Base-by-base conservation (phyloP, 352 stramenopile species). In the Phytopythium mirpurense region DNA sequence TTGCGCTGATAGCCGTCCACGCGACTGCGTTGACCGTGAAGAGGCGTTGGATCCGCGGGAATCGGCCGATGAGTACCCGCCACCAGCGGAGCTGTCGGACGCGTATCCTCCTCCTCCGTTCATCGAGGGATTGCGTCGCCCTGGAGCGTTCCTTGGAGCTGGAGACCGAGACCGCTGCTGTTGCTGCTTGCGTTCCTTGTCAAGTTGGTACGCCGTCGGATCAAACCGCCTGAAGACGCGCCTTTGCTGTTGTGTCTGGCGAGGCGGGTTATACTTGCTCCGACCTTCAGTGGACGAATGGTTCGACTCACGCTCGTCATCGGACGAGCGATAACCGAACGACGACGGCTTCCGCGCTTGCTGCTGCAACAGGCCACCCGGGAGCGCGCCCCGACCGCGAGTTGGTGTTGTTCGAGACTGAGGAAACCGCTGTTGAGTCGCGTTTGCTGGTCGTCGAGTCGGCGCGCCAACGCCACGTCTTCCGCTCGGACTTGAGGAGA, bases 141-240 rank as follows among this genome's bases (percentile, higher is more conserved):
- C 47, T 36, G 26, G 35, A 8, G 11, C 18, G 32, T 6, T 54
- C 11, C 32, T n/a, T 31, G 38, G 35, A 14, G 31, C 34, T 21
- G 60, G 67, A 6, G 78, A 83, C 3, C 63, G 57, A 6, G 73
- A 72, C 19, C 69, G 71, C 56, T 38, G 67, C 59, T 31, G 23
- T 7, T 67, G 73, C 45, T 78, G 53, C 48, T 85, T 86, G 3
- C 67, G 78, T 38, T 89, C 67, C 16, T 76, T 77, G 45, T 93
- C 78, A 47, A 77, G 67, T 56, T 93, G 80, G 64, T 93, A 93
- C 14, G 83, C 83, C 11, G 83, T 93, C 9, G 80, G 83, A 43
- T 93, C 80, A 53, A 93, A 93, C 16, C 80, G 74, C 24, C 74
- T 70, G 44, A 89, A 91, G 11, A 57, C 36, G 19, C 61, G 64